A percentile compares a stretch with the other conserved stretches of the same genome.
phyloP scores from a whole-genome alignment of 306 rosid species.

The Mimosa pudica region DNA sequence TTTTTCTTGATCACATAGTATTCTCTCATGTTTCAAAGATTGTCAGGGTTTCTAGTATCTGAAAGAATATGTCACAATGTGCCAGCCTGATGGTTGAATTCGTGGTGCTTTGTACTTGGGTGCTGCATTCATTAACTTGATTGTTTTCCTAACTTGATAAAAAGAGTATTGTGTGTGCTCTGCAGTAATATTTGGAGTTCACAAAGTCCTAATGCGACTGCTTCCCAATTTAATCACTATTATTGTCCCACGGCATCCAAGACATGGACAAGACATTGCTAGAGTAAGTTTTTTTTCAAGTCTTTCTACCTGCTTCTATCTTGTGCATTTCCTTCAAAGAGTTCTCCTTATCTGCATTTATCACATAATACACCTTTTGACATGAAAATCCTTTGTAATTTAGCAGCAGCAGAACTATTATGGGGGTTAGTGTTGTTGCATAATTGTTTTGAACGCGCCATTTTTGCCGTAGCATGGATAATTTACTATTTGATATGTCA shows the following conservation, averaged over 20 bases:
- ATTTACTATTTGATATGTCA: not conserved
- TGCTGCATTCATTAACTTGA: slow-evolving; percentile 1
- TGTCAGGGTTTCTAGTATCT: not conserved
- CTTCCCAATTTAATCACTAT: slow-evolving; percentile 69
- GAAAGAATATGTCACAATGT: slow-evolving; percentile 12
- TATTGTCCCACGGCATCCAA: slow-evolving; percentile 83
- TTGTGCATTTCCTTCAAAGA: slow-evolving; percentile 12
- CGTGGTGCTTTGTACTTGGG: slow-evolving; percentile 1
- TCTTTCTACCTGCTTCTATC: slow-evolving; percentile 8
- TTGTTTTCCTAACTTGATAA: slow-evolving; percentile 15
- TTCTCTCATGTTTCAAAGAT: slow-evolving; percentile 16
- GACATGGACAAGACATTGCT: slow-evolving; percentile 78
- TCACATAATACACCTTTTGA: not conserved
- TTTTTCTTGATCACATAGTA: not conserved
- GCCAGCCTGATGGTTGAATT: slow-evolving; percentile 6
- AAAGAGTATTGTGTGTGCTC: slow-evolving; percentile 25
- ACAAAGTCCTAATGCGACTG: slow-evolving; percentile 55
- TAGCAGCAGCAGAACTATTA: slow-evolving; percentile 10
- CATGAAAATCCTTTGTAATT: slow-evolving; percentile 6
- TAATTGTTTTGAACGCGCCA: not conserved
- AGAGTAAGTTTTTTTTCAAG: slow-evolving; percentile 48
- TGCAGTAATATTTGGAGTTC: slow-evolving; percentile 83
- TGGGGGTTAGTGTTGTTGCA: slow-evolving; percentile 13
- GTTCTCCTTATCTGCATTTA: slow-evolving; percentile 4
- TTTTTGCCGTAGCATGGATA: not conserved